Percentiles rank a stretch among this genome's conserved stretches.
Evolutionary conservation across 1,139 yeast genomes (phyloP).

Genomic region (Wickerhamomyces sp.): DNA sequence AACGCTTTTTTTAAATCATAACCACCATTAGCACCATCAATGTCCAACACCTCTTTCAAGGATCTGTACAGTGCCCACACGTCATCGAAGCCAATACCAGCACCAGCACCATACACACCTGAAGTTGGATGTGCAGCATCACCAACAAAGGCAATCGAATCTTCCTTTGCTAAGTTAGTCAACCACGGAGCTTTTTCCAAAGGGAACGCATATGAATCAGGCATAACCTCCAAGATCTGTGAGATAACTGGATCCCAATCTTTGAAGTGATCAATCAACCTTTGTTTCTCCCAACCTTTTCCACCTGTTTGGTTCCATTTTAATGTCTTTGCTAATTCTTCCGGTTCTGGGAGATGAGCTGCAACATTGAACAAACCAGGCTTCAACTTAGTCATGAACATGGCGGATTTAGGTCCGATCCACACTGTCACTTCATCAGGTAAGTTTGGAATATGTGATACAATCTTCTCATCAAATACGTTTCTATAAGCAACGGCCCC

Average conservation of each 20-base stretch:
- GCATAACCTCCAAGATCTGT: constrained; percentile 9
- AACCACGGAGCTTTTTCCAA: constrained; percentile 14
- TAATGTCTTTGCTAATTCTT: constrained; percentile 5
- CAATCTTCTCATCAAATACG: constrained; percentile 8
- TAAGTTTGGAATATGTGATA: constrained; percentile 5
- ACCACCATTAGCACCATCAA: not conserved
- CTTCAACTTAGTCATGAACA: constrained; percentile 11
- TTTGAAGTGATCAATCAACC: constrained; percentile 10
- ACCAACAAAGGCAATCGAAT: constrained; percentile 12
- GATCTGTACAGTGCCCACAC: constrained; percentile 11
- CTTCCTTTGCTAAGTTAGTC: constrained; percentile 4
- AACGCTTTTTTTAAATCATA: constrained; percentile 8
- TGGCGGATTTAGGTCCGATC: constrained; percentile 8
- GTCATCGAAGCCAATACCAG: constrained; percentile 13
- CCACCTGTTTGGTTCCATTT: constrained; percentile 12
- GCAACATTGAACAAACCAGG: constrained; percentile 11
- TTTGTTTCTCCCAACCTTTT: constrained; percentile 9
- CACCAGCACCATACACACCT: constrained; percentile 15
- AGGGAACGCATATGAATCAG: constrained; percentile 12
- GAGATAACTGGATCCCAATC: constrained; percentile 14
- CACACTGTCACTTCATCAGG: constrained; percentile 13
- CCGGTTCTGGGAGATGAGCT: constrained; percentile 9
- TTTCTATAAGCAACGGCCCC: constrained; percentile 13
- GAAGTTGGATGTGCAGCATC: constrained; percentile 15
- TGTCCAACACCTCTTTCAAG: constrained; percentile 3